A percentile compares a stretch with the other conserved stretches of the same genome.
These are phyloP conservation scores for Phaeosphaeriaceae sp. DNA, from an alignment of 2,329 filamentous ascomycete genomes.

Conservation along the genomic window DNA sequence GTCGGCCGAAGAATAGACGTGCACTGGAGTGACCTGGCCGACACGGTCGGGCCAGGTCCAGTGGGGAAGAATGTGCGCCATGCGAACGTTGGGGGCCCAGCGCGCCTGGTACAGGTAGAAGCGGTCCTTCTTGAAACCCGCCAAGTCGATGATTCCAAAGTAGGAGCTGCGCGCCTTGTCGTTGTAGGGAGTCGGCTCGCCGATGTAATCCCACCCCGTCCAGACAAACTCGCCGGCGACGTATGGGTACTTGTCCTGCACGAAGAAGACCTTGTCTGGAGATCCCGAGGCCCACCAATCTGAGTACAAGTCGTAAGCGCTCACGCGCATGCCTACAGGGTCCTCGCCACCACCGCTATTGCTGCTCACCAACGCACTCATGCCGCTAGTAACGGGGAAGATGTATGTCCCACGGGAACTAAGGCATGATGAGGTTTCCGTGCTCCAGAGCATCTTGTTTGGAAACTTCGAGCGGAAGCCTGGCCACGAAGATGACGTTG, in stretches of 20 bases:
- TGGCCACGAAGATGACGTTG: constrained; percentile 35
- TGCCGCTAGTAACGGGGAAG: constrained; percentile 56
- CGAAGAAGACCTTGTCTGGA: constrained; percentile 59
- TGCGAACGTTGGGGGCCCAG: constrained; percentile 56
- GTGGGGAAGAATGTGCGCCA: constrained; percentile 62
- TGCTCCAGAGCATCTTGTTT: constrained; percentile 48
- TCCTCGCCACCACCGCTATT: constrained; percentile 46
- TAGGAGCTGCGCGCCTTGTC: constrained; percentile 58
- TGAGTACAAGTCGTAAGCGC: constrained; percentile 59
- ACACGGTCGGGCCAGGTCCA: constrained; percentile 61
- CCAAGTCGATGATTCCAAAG: constrained; percentile 63
- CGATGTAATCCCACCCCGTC: constrained; percentile 59
- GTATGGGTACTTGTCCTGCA: constrained; percentile 55
- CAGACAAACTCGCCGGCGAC: constrained; percentile 62
- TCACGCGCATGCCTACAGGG: constrained; percentile 44
- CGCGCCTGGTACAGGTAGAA: constrained; percentile 62
- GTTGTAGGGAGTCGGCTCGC: constrained; percentile 58
- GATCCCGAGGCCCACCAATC: constrained; percentile 52
- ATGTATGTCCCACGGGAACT: constrained; percentile 59
- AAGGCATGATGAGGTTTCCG: constrained; percentile 47
- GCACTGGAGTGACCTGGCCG: constrained; percentile 59
- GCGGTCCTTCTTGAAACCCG: constrained; percentile 63
- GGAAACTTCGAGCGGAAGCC: constrained; percentile 54
- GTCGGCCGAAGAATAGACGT: constrained; percentile 60
- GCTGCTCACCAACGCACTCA: constrained; percentile 46